Evolutionary conservation across 2,329 filamentous ascomycete species (phyloP).

Genomic region (Hymenotorrendiella dingleyae): DNA sequence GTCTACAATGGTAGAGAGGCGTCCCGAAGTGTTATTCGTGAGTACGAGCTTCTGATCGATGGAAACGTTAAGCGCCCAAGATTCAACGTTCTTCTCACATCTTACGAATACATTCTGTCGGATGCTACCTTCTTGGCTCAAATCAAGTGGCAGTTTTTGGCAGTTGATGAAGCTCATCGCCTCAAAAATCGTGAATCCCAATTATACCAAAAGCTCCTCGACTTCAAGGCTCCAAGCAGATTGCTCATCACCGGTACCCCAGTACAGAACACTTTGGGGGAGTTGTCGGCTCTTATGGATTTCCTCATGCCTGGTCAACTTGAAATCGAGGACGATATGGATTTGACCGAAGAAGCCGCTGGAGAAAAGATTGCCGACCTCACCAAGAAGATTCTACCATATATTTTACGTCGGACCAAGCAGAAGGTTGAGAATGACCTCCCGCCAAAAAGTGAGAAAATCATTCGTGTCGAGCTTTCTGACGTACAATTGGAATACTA

Average conservation of each 20-base stretch:
- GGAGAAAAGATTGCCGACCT: slow-evolving; percentile 82
- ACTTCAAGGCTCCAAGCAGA: slow-evolving; percentile 82
- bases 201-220: slow-evolving; percentile 76
- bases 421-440: slow-evolving; percentile 96
- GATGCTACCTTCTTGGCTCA: slow-evolving; percentile 79
- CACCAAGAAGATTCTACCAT: slow-evolving; percentile 82
- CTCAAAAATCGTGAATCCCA: slow-evolving; percentile 96
- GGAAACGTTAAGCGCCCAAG: slow-evolving; percentile 84
- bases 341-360: slow-evolving; percentile 73
- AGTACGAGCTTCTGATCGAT: slow-evolving; percentile 83
- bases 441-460: slow-evolving; percentile 96
- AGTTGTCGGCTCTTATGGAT: slow-evolving; percentile 87
- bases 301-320: slow-evolving; percentile 96
- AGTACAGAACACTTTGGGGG: slow-evolving; percentile 93
- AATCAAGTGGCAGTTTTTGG: slow-evolving; percentile 97
- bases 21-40: slow-evolving; percentile 78
- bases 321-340: slow-evolving; percentile 84
- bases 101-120: slow-evolving; percentile 90
- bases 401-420: slow-evolving; percentile 92
- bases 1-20: slow-evolving; percentile 90
- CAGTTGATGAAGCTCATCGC: slow-evolving; percentile 93
- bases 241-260: slow-evolving; percentile 95
- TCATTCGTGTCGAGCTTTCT: slow-evolving; percentile 93
- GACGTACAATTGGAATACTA: slow-evolving; percentile 97
- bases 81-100: slow-evolving; percentile 96